Percentiles rank a stretch among this genome's conserved stretches.
These are phyloP conservation scores for Serendipita sp. DNA, from an alignment of 768 basidiomycete species.

Conservation along the genomic window DNA sequence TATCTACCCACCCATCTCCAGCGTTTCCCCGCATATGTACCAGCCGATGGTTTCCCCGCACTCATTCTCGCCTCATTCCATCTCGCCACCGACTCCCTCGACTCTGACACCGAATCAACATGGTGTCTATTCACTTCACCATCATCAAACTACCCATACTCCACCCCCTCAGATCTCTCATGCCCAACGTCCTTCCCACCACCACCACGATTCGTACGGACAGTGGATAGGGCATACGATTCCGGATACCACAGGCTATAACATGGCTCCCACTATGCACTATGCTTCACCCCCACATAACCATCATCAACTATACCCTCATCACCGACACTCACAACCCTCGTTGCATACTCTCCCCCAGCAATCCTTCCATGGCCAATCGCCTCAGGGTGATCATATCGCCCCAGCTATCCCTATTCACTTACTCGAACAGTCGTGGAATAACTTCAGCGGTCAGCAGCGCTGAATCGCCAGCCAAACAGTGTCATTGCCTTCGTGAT, in stretches of 20 bases:
- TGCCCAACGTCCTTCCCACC: neutral
- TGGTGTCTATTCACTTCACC: neutral
- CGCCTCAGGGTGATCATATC: neutral
- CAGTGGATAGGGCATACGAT: neutral
- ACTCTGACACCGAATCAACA: neutral
- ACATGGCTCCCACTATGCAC: neutral
- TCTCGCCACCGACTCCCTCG: neutral
- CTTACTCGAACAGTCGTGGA: constrained; percentile 1
- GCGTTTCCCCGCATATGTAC: neutral
- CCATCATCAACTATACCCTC: neutral
- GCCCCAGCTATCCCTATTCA: neutral
- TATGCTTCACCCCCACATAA: neutral
- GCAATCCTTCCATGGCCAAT: neutral
- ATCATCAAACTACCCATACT: neutral
- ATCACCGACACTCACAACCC: neutral
- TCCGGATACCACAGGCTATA: too few species aligned
- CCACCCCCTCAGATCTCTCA: neutral
- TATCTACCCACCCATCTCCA: neutral
- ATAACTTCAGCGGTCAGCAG: neutral
- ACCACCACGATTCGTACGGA: neutral
- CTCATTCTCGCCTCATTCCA: neutral
- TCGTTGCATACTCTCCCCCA: neutral
- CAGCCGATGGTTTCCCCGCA: neutral
- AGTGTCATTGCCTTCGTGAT: too few species aligned
- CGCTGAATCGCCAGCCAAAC: neutral